Conservation (phyloP, 768 basidiomycete species). For the Clavaria fumosa region DNA sequence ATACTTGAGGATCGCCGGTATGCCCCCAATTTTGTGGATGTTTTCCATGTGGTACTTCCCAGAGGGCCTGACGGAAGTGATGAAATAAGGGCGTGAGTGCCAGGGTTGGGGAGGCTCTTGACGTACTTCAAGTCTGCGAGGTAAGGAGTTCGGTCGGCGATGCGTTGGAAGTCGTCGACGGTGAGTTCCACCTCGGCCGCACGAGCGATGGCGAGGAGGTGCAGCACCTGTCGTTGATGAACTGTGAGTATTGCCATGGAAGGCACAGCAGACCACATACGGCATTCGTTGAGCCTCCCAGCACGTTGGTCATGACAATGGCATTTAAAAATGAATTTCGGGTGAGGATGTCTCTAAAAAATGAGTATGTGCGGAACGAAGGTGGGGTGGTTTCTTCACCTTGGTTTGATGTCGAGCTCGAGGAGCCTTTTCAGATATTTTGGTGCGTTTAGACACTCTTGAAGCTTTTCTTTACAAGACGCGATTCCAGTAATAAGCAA, state of each 20-base stretch:
- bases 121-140: slow-evolving; percentile 67
- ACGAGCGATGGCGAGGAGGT: slow-evolving; percentile 73
- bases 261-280: slow-evolving; percentile 24
- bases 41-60: slow-evolving; percentile 88
- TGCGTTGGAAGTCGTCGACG: slow-evolving; percentile 77
- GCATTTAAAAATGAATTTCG: slow-evolving; percentile 70
- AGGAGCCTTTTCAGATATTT: slow-evolving; percentile 62
- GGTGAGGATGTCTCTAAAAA: slow-evolving; percentile 43
- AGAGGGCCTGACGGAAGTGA: slow-evolving; percentile 37
- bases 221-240: slow-evolving; percentile 43
- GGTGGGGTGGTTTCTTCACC: slow-evolving; percentile 19
- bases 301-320: slow-evolving; percentile 59
- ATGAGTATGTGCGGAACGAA: background rate
- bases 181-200: slow-evolving; percentile 55
- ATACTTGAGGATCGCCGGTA: slow-evolving; percentile 76
- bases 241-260: background rate
- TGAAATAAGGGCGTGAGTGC: background rate
- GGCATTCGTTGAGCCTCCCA: slow-evolving; percentile 83
- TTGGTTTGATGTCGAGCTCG: slow-evolving; percentile 71
- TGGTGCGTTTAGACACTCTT: slow-evolving; percentile 70
- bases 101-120: slow-evolving; percentile 1
- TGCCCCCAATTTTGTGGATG: slow-evolving; percentile 70
- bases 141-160: slow-evolving; percentile 69
- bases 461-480: slow-evolving; percentile 60
- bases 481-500: background rate